Base-by-base conservation (phyloP, 441 rosid species). In the Populus tomentosa region DNA sequence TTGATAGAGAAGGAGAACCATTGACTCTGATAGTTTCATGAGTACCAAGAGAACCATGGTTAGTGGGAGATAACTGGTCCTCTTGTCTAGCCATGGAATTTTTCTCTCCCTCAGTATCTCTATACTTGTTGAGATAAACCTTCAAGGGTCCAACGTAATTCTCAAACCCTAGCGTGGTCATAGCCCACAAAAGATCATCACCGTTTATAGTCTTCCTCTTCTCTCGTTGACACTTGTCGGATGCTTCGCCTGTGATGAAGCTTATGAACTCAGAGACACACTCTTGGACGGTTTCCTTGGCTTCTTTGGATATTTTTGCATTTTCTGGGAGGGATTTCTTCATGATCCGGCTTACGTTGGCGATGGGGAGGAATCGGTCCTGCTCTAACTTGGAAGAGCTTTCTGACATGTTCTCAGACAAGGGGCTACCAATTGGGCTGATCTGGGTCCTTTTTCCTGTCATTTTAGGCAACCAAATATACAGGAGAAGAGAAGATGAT, bases 201-300 rank as follows among this genome's bases (percentile, higher is more conserved):
- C 94, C 97, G 11, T 92, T 92, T n/a, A 90, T 89, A 5, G 97
- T 90, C 80, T 92, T 90, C 32, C 94, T 81, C 75, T 89, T 92
- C 70, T 92, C 97, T 79, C 90, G 78, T 32, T 87, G 93, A 77
- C 94, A 92, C 82, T 92, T 92, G 28, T 92, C 94, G 1, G 94
- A 92, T 38, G 97, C 94, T 80, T 92, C 93, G 20, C 94, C 92
- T 0, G 94, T 90, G 21, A 92, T 88, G 24, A 92, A 92, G 81
- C 97, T 92, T 1, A 92, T 90, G 86, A 92, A 92, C 86, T 90
- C 93, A 0, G 94, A 92, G 5, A 92, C 93, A 42, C 94, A 90
- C 87, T 92, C 97, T 76, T 92, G 93, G 36, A 90, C 92, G 2
- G 94, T 90, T 78, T 90, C 97, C 77, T 92, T 92, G 0, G 93